Conservation (phyloP, 306 rosid genomes). For the Psophocarpus tetragonolobus region DNA sequence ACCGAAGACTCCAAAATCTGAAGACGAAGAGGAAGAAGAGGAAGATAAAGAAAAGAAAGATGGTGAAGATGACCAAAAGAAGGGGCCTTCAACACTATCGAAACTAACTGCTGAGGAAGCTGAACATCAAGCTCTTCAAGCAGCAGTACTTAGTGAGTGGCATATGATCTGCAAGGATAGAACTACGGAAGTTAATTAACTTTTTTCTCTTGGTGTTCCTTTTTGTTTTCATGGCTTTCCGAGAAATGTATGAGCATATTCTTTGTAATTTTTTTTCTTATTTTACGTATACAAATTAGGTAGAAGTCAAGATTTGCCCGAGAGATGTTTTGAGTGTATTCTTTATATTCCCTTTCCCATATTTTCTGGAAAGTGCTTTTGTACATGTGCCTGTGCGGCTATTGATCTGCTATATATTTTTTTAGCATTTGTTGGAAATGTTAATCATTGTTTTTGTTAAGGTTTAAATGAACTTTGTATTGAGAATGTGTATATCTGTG, state of each 20-base stretch:
- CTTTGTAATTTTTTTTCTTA: slow-evolving; percentile 29
- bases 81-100: slow-evolving; percentile 89
- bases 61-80: slow-evolving; percentile 60
- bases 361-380: slow-evolving; percentile 32
- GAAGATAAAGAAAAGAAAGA: slow-evolving; percentile 43
- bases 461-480: background rate
- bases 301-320: slow-evolving; percentile 31
- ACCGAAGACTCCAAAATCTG: slow-evolving; percentile 66
- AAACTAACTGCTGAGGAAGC: slow-evolving; percentile 95
- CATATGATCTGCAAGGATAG: slow-evolving; percentile 87
- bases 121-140: slow-evolving; percentile 97
- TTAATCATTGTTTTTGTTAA: background rate
- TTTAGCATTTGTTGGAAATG: slow-evolving; percentile 22
- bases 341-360: slow-evolving; percentile 19
- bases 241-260: slow-evolving; percentile 34
- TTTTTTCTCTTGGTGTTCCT: background rate
- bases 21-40: slow-evolving; percentile 53
- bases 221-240: background rate
- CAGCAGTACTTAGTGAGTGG: slow-evolving; percentile 97
- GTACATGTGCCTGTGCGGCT: slow-evolving; percentile 28
- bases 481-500: too few relatives aligned
- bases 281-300: slow-evolving; percentile 27
- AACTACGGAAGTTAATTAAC: slow-evolving; percentile 63
- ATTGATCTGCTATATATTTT: slow-evolving; percentile 17
- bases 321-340: slow-evolving; percentile 16